Conservation (phyloP, 1,284 basidiomycete genomes). For the Leccinum huronense region DNA sequence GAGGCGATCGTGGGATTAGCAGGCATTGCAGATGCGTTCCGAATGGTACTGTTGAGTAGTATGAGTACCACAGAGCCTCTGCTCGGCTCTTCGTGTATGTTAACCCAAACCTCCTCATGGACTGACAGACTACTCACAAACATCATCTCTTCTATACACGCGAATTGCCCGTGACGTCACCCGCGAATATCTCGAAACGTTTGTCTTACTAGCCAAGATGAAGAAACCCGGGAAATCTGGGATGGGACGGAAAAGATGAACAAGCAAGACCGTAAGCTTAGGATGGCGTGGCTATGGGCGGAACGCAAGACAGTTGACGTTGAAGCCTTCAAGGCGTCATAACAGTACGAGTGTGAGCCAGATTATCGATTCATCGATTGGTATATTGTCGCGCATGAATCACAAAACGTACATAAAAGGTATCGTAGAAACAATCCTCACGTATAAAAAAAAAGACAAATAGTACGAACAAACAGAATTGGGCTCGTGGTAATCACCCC, state of each 20-base stretch:
- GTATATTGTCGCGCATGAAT: constrained; percentile 45
- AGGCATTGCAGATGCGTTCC: constrained; percentile 25
- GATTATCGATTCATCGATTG: constrained; percentile 11
- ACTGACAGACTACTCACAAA: too few relatives aligned
- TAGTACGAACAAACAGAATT: too few relatives aligned
- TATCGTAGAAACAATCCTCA: too few relatives aligned
- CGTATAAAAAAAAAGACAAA: too few relatives aligned
- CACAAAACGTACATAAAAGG: too few relatives aligned
- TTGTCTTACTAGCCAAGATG: constrained; percentile 26
- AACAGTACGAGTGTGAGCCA: too few relatives aligned
- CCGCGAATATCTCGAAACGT: constrained; percentile 29
- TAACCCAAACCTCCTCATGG: too few relatives aligned
- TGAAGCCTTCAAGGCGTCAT: constrained; percentile 38
- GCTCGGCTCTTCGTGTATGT: too few relatives aligned
- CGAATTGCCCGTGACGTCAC: constrained; percentile 19
- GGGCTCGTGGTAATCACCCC: not conserved
- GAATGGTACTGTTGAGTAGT: too few relatives aligned
- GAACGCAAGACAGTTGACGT: constrained; percentile 21
- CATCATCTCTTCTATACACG: constrained; percentile 8
- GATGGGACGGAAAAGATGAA: constrained; percentile 35
- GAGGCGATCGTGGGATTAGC: constrained; percentile 58
- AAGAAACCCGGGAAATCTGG: constrained; percentile 32
- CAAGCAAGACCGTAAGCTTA: constrained; percentile 33
- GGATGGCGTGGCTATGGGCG: constrained; percentile 37
- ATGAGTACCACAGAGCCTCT: too few relatives aligned